Evolutionary conservation across 164 flowering plant genomes (phyloP).

Genomic region (Stephania japonica): DNA sequence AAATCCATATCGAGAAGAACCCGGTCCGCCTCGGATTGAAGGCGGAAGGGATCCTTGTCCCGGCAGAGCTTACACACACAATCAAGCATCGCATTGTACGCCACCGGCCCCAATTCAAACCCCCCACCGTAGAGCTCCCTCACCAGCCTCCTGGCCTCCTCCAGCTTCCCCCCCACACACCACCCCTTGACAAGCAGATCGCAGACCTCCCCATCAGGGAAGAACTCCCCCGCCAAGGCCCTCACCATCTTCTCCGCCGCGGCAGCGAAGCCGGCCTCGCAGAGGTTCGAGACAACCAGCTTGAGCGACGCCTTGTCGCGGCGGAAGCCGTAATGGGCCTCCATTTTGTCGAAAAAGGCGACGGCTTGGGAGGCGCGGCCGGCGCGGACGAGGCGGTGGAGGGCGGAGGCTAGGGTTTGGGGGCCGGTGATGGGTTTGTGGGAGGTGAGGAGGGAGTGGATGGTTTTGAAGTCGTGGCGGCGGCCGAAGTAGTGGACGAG

Average conservation of each 20-base stretch:
- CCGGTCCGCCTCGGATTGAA: slow-evolving; percentile 58
- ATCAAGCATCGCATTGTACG: slow-evolving; percentile 77
- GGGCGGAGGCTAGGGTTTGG: slow-evolving; percentile 30
- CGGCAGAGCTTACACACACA: slow-evolving; percentile 88
- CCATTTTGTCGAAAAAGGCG: slow-evolving; percentile 69
- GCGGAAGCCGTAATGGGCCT: slow-evolving; percentile 59
- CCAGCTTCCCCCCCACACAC: slow-evolving; percentile 85
- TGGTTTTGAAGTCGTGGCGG: slow-evolving; percentile 75
- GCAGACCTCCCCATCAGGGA: slow-evolving; percentile 71
- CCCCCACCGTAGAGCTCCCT: slow-evolving; percentile 91
- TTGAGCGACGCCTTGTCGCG: slow-evolving; percentile 43
- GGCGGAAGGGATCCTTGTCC: slow-evolving; percentile 67
- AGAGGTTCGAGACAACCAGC: slow-evolving; percentile 52
- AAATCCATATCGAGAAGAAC: slow-evolving; percentile 76
- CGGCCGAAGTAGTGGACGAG: slow-evolving; percentile 75
- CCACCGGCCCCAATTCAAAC: slow-evolving; percentile 60
- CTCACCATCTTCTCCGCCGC: slow-evolving; percentile 89
- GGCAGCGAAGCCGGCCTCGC: slow-evolving; percentile 61
- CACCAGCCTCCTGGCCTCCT: slow-evolving; percentile 67
- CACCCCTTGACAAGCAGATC: slow-evolving; percentile 78
- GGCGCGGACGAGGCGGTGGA: slow-evolving; percentile 68
- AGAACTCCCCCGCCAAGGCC: slow-evolving; percentile 59
- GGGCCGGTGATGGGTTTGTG: slow-evolving; percentile 38
- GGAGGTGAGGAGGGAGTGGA: slow-evolving; percentile 40
- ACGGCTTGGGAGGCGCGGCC: slow-evolving; percentile 62